Conservation (phyloP, 192 early-diverging fungal genomes). For the Mortierella alpina region DNA sequence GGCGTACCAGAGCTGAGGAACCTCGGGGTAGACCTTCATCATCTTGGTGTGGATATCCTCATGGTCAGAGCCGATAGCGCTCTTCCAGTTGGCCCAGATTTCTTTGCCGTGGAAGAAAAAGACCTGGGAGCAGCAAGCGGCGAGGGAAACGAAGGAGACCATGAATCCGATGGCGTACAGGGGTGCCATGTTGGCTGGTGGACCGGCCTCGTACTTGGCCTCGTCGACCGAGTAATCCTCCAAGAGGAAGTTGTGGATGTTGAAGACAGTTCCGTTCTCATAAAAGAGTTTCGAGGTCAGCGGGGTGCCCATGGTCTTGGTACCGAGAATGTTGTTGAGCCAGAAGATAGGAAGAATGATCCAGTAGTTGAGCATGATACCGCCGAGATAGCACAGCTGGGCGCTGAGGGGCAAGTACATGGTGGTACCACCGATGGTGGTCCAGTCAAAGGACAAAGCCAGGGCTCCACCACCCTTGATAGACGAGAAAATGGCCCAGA, state of each 20-base stretch:
- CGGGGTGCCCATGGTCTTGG: conserved; percentile 9
- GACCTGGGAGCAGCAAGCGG: conserved; percentile 64
- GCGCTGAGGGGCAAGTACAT: conserved; percentile 55
- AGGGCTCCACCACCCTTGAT: conserved; percentile 72
- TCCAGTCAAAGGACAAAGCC: conserved; percentile 80
- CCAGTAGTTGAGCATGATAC: conserved; percentile 73
- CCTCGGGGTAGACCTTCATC: conserved; percentile 62
- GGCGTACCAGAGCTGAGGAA: conserved; percentile 66
- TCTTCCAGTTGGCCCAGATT: conserved; percentile 60
- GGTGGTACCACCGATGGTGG: conserved; percentile 31
- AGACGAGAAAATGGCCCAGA: conserved; percentile 37
- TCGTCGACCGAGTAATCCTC: conserved; percentile 67
- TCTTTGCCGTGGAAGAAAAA: conserved; percentile 71
- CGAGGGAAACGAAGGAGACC: conserved; percentile 68
- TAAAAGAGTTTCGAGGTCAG: conserved; percentile 31
- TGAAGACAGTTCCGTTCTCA: conserved; percentile 15
- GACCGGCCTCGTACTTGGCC: conserved; percentile 56
- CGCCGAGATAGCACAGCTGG: conserved; percentile 68
- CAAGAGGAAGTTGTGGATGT: conserved; percentile 34
- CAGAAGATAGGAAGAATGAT: conserved; percentile 73
- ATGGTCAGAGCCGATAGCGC: conserved; percentile 6
- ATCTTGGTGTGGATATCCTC: conserved; percentile 58
- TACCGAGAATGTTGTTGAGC: conserved; percentile 56
- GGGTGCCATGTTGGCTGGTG: conserved; percentile 60
- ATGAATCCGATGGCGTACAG: conserved; percentile 69